Percentiles rank a stretch among this genome's conserved stretches.
phyloP scores from a whole-genome alignment of 2,329 filamentous ascomycete genomes.

The Microcyclosporella mali region DNA sequence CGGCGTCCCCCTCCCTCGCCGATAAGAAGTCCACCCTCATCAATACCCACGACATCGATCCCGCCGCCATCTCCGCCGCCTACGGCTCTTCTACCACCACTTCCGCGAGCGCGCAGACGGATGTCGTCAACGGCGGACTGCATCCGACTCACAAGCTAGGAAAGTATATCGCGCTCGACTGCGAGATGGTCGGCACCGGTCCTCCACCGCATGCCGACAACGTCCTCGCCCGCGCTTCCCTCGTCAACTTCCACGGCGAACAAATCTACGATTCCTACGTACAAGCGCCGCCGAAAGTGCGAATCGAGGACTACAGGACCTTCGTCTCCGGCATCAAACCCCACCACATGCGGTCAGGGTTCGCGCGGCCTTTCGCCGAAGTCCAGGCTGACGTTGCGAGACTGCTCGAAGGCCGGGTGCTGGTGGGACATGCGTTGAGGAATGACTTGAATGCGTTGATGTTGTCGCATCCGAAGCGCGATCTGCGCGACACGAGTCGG shows the following conservation, averaged over 20 bases:
- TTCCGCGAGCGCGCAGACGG: constrained; percentile 49
- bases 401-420: constrained; percentile 62
- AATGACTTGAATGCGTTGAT: constrained; percentile 70
- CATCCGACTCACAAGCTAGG: constrained; percentile 60
- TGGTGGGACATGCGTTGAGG: constrained; percentile 78
- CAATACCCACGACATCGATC: constrained; percentile 45
- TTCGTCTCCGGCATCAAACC: constrained; percentile 74
- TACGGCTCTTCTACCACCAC: constrained; percentile 56
- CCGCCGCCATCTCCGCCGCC: constrained; percentile 56
- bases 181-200: constrained; percentile 94
- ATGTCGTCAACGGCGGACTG: constrained; percentile 41
- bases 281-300: constrained; percentile 51
- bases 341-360: constrained; percentile 57
- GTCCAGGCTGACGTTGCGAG: constrained; percentile 67
- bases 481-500: constrained; percentile 79
- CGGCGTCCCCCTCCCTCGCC: constrained; percentile 42
- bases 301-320: constrained; percentile 89
- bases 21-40: constrained; percentile 39
- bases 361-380: constrained; percentile 56
- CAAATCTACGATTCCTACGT: constrained; percentile 95
- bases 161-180: constrained; percentile 90
- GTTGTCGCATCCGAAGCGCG: constrained; percentile 68
- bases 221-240: constrained; percentile 75
- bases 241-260: constrained; percentile 88
- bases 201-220: constrained; percentile 61